phyloP scores from a whole-genome alignment of 306 rosid genomes.

The Mimosa pudica region DNA sequence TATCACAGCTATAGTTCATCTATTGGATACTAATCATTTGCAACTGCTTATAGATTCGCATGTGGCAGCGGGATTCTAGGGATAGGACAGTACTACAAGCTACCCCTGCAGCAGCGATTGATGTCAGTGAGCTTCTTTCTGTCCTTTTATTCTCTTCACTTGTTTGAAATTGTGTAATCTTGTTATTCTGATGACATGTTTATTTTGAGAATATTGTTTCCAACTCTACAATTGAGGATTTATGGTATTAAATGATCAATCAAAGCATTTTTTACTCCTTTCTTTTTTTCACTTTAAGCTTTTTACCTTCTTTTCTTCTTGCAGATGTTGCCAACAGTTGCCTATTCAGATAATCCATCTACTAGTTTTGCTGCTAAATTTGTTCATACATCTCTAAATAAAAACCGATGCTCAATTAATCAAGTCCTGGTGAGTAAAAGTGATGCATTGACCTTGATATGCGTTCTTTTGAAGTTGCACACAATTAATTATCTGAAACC shows the following conservation, averaged over 20 bases:
- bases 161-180: constrained; percentile 10
- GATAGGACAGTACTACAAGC: constrained; percentile 90
- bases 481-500: constrained; percentile 12
- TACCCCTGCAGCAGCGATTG: constrained; percentile 89
- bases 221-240: constrained; percentile 2
- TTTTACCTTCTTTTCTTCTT: not conserved
- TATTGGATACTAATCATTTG: constrained; percentile 34
- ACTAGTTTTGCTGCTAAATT: constrained; percentile 93
- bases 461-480: constrained; percentile 10
- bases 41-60: constrained; percentile 64
- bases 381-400: constrained; percentile 94
- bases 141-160: not conserved
- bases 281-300: constrained; percentile 22
- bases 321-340: constrained; percentile 91
- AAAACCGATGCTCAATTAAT: constrained; percentile 90
- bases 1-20: not conserved
- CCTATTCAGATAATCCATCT: constrained; percentile 94
- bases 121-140: constrained; percentile 55
- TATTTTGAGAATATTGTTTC: not conserved
- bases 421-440: constrained; percentile 81
- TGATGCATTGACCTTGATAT: constrained; percentile 20
- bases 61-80: constrained; percentile 90
- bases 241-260: constrained; percentile 6
- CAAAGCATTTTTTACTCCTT: constrained; percentile 21
- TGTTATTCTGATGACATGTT: constrained; percentile 18